phyloP scores from a whole-genome alignment of 2,329 filamentous ascomycete species.

The Colletotrichum truncatum region DNA sequence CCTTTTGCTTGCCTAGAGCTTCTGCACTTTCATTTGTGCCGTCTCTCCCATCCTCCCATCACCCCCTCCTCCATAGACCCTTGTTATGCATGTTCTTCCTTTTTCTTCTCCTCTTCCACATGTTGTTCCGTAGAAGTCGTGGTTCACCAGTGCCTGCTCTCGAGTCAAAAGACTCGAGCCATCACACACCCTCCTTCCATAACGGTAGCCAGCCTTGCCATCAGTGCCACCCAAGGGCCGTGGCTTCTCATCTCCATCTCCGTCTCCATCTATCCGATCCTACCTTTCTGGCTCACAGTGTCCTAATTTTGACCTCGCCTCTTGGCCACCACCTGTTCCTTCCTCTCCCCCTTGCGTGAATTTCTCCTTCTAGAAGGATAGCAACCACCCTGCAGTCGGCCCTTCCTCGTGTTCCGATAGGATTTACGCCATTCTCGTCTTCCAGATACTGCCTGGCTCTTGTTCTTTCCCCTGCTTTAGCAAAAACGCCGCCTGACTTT shows the following conservation, averaged over 20 bases:
- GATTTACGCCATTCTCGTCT: not conserved
- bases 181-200: not conserved
- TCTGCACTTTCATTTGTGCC: too few species aligned
- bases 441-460: not conserved
- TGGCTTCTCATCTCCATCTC: not conserved
- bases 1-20: not conserved
- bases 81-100: not conserved
- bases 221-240: too few species aligned
- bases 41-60: not conserved
- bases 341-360: not conserved
- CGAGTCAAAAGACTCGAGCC: not conserved
- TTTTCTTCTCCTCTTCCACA: not conserved
- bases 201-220: not conserved
- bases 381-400: not conserved
- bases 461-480: not conserved
- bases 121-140: not conserved
- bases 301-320: constrained; percentile 26
- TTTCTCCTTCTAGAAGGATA: not conserved
- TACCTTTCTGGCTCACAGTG: not conserved
- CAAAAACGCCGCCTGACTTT: not conserved
- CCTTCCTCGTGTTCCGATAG: not conserved
- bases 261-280: not conserved
- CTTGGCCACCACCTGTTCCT: not conserved
- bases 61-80: not conserved
- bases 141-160: not conserved